Percentiles rank a stretch among this genome's conserved stretches.
These are phyloP conservation scores for Neobulgaria alba DNA, from an alignment of 2,329 filamentous ascomycete species.

Conservation along the genomic window DNA sequence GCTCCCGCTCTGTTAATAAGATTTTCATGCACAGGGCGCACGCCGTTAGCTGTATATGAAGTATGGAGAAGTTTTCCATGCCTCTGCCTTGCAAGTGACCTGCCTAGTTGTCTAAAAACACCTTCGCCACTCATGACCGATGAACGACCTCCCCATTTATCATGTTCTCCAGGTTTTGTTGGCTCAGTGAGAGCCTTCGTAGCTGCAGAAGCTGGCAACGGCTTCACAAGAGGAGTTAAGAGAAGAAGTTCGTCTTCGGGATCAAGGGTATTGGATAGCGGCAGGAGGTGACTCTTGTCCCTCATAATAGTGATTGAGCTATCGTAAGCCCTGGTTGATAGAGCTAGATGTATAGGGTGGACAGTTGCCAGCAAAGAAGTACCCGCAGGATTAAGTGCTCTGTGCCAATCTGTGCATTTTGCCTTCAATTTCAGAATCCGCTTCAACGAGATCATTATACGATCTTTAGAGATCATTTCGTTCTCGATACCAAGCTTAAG, in stretches of 20 bases:
- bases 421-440: conserved; percentile 75
- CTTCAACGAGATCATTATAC: conserved; percentile 71
- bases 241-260: conserved; percentile 83
- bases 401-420: conserved; percentile 81
- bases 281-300: conserved; percentile 78
- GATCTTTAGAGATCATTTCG: conserved; percentile 72
- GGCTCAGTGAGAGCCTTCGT: conserved; percentile 59
- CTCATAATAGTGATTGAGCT: conserved; percentile 87
- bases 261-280: conserved; percentile 72
- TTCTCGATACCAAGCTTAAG: conserved; percentile 85
- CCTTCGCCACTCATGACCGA: conserved; percentile 84
- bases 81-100: conserved; percentile 75
- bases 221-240: conserved; percentile 82
- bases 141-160: conserved; percentile 47
- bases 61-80: conserved; percentile 86
- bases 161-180: conserved; percentile 39
- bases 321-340: conserved; percentile 84
- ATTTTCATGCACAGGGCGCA: conserved; percentile 87
- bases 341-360: conserved; percentile 69
- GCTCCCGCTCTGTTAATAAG: conserved; percentile 81
- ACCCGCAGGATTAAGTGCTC: conserved; percentile 80
- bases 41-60: conserved; percentile 88
- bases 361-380: conserved; percentile 68
- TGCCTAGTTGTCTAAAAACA: conserved; percentile 83
- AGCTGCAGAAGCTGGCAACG: conserved; percentile 79